Evolutionary conservation across 371 early-diverging fungal genomes (phyloP), one percentile per base, ranked within the genome.

Genomic region (Mortierella sp.): DNA sequence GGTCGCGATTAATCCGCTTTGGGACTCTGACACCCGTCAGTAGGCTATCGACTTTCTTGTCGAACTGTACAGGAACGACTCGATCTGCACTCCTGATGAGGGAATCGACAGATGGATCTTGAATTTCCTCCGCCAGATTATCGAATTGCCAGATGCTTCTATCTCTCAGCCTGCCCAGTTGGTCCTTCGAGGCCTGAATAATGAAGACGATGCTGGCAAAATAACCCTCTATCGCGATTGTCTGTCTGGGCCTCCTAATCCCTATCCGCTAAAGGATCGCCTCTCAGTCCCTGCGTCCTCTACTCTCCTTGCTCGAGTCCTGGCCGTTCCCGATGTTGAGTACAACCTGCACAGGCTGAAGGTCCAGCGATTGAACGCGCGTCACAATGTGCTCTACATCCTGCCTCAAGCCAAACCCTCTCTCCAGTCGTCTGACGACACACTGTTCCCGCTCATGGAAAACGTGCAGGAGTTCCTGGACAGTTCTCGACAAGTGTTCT

Each of bases 231-330:
- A 64, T 43, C 64, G 43, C 9, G n/a, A 8, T 22, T 64, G 22
- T 24, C 9, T 40, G 10, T 13, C 10, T 8, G 29, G n/a, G 10
- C 19, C 19, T 64, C 64, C 22, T 9, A 19, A 16, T 16, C 55
- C 39, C 2, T 53, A 50, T 24, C 39, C 55, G 39, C 22, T 68
- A 39, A 2, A 22, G 40, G 1, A 19, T 34, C 34, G 6, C 19
- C 9, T 53, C 4, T 53, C 55, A 1, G 16, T 31, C 2, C 68
- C 39, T 4, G 24, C 53, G 22, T 52, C 52, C 40, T 37, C 53
- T n/a, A 22, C 53, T 8, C 41, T 68, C n/a, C 53, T 68, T 39
- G 68, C 19, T 68, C 68, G 53, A 6, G 68, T 53, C 2, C 55
- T 39, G 68, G 45, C 22, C 11, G 53, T 45, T 9, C 53, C 53